Evolutionary conservation across 768 basidiomycete genomes (phyloP), one percentile per base, ranked within the genome.

Genomic region (Boletales sp.): DNA sequence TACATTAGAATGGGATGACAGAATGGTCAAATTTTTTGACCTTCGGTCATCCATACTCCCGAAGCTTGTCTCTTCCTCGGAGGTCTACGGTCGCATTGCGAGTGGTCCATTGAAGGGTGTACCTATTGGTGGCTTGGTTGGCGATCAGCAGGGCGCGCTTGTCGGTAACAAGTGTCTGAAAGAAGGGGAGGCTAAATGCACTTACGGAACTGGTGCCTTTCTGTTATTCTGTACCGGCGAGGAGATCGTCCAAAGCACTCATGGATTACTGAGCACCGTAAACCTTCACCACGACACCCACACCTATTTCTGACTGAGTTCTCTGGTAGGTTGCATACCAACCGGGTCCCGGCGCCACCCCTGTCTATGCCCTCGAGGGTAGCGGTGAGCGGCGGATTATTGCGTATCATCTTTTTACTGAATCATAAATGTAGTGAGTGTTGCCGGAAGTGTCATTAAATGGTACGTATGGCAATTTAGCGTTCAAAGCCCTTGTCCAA

Each of bases 111-210:
- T 92, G 53, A 73, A 75, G 56, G 91, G 88, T 36, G 76, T 93
- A 11, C 86, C 86, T 9, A 90, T 99, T 46, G 94, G 85, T 34
- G 95, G 95, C 18, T 81, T 98, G 41, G 84, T 95, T 8, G 97
- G 97, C n/a, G 97, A 99, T 65, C 97, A 99, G 72, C 97, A 99
- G 67, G 97, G 89, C 6, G 95, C 95, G 19, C 74, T 99, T 19
- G 83, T 97, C 44, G 97, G 95, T 0, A 97, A 99, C 74, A 97
- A 97, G 68, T 98, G 97, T 63, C 68, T 99, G 47, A 74, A 64
- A n/a, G 76, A 81, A 56, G 95, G 95, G 15, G 89, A 97, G 66
- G 95, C 94, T 3, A 99, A 99, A 71, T 97, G 94, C 70, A 99
- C 97, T 5, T 99, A 95, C 60, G 95, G 95, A 21, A 97, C 95